Percentiles rank a stretch among this genome's conserved stretches.
These are phyloP conservation scores for Moniliophthora roreri DNA, from an alignment of 1,284 basidiomycete genomes.

Conservation along the genomic window DNA sequence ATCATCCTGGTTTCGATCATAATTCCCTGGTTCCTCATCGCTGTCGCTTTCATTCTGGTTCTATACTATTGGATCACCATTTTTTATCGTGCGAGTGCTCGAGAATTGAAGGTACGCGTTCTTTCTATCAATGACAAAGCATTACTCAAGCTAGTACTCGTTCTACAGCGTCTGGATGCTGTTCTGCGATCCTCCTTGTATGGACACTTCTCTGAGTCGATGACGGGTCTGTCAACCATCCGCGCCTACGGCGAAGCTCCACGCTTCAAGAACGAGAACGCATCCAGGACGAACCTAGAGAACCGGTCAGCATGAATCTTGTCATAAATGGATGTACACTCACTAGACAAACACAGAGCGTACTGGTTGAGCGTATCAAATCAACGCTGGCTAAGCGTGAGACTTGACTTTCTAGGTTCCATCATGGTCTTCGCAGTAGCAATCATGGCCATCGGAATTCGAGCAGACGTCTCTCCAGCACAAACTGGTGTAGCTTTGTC, in stretches of 20 bases:
- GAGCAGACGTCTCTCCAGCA: slow-evolving; percentile 74
- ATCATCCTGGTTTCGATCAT: slow-evolving; percentile 78
- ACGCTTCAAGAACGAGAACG: slow-evolving; percentile 76
- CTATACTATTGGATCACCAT: slow-evolving; percentile 65
- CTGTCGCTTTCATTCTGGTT: slow-evolving; percentile 57
- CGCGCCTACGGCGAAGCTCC: slow-evolving; percentile 75
- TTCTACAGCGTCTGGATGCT: slow-evolving; percentile 57
- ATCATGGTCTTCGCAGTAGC: slow-evolving; percentile 80
- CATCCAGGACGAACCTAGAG: slow-evolving; percentile 78
- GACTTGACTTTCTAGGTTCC: slow-evolving; percentile 83
- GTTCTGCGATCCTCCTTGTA: slow-evolving; percentile 68
- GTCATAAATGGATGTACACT: neutral
- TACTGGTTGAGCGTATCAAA: slow-evolving; percentile 86
- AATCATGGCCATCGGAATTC: slow-evolving; percentile 74
- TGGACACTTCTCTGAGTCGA: slow-evolving; percentile 86
- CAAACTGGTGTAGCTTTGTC: slow-evolving; percentile 75
- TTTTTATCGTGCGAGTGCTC: slow-evolving; percentile 87
- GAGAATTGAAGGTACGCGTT: slow-evolving; percentile 75
- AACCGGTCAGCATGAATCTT: slow-evolving; percentile 52
- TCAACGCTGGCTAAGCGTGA: slow-evolving; percentile 87
- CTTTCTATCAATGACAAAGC: neutral
- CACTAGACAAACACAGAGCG: slow-evolving; percentile 45
- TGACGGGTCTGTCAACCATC: slow-evolving; percentile 83
- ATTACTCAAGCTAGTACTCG: slow-evolving; percentile 4
- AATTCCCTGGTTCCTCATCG: slow-evolving; percentile 83